phyloP scores from a whole-genome alignment of 192 early-diverging fungal genomes.

The Rhizophlyctis rosea region DNA sequence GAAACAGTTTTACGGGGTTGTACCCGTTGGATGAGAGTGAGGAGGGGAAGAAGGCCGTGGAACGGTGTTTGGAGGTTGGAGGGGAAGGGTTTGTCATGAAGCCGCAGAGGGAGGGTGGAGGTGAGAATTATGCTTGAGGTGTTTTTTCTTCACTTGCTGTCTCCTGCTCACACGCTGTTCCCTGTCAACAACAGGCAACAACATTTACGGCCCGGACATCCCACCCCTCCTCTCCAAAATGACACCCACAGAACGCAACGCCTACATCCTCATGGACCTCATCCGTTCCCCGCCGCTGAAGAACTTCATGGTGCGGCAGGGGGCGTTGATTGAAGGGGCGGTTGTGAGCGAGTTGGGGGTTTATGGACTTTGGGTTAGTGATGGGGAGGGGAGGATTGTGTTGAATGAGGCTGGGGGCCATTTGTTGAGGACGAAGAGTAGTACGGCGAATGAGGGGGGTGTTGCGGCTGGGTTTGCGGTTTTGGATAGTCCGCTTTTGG shows the following conservation, averaged over 20 bases:
- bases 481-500: conserved; percentile 77
- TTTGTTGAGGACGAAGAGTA: conserved; percentile 86
- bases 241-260: conserved; percentile 64
- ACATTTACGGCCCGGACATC: conserved; percentile 88
- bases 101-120: conserved; percentile 96
- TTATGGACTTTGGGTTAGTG: conserved; percentile 85
- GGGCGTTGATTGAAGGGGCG: conserved; percentile 62
- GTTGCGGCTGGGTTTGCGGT: conserved; percentile 95
- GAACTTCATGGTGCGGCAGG: conserved; percentile 76
- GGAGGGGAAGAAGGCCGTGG: conserved; percentile 65
- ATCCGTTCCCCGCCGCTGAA: conserved; percentile 74
- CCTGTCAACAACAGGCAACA: too few relatives aligned
- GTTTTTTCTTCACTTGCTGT: too few relatives aligned
- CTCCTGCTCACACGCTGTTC: too few relatives aligned
- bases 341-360: conserved; percentile 93
- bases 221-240: conserved; percentile 51
- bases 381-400: conserved; percentile 53
- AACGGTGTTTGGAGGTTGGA: conserved; percentile 57
- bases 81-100: conserved; percentile 84
- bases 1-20: conserved; percentile 82
- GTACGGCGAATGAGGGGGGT: conserved; percentile 86
- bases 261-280: conserved; percentile 94
- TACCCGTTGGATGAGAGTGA: conserved; percentile 77
- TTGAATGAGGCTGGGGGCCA: conserved; percentile 83
- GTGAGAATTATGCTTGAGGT: conserved; percentile 26